phyloP scores from a whole-genome alignment of 805 yeast genomes.

The Ogataea thermomethanolica region DNA sequence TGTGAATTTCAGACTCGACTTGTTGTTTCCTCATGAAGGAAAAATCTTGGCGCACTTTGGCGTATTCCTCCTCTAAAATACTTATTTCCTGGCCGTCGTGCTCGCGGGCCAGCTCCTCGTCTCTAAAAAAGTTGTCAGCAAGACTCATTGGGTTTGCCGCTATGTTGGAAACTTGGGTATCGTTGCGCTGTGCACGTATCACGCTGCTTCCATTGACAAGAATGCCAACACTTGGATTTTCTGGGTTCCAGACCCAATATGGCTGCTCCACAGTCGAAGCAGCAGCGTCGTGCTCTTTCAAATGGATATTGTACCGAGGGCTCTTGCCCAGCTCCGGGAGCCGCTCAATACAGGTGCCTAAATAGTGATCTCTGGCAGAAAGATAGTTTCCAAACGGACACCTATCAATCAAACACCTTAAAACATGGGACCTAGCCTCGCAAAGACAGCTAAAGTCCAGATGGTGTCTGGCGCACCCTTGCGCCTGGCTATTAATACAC shows the following conservation, averaged over 20 bases:
- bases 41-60: conserved; percentile 6
- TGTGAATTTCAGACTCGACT: conserved; percentile 1
- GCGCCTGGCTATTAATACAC: conserved; percentile 21
- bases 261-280: conserved; percentile 1
- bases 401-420: conserved; percentile 38
- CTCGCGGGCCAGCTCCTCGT: conserved; percentile 21
- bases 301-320: conserved; percentile 21
- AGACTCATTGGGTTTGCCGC: not conserved
- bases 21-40: conserved; percentile 1
- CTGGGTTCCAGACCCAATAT: conserved; percentile 1
- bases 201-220: conserved; percentile 1
- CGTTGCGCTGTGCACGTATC: not conserved
- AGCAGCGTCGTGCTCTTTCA: conserved; percentile 5
- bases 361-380: conserved; percentile 46
- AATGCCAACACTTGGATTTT: not conserved
- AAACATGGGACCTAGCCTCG: conserved; percentile 24
- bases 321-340: conserved; percentile 22
- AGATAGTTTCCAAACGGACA: conserved; percentile 43
- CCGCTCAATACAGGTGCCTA: conserved; percentile 46
- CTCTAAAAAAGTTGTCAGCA: conserved; percentile 16
- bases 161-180: not conserved
- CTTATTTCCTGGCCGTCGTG: conserved; percentile 11
- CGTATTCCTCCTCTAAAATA: conserved; percentile 6
- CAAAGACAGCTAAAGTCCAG: conserved; percentile 38
- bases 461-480: conserved; percentile 18